These are phyloP conservation scores for Blastobotrys americana DNA, from an alignment of 805 yeast species.

Conservation along the genomic window DNA sequence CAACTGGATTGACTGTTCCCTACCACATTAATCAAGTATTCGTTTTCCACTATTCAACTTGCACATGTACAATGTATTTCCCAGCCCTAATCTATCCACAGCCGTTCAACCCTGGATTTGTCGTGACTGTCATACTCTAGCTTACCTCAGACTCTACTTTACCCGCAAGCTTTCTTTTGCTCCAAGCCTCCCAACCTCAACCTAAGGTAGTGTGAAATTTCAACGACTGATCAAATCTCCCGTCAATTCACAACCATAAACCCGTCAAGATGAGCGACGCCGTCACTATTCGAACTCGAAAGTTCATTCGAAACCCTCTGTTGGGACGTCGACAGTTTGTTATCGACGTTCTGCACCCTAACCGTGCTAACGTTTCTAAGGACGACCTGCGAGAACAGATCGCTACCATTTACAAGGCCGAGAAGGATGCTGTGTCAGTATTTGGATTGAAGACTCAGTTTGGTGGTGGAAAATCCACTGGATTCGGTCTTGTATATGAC, in stretches of 20 bases:
- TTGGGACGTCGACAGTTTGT: slow-evolving; percentile 99
- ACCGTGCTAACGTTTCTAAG: slow-evolving; percentile 98
- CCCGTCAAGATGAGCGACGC: slow-evolving; percentile 70
- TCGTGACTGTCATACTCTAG: too few relatives aligned
- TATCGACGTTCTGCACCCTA: slow-evolving; percentile 98
- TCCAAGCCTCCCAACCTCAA: neutral
- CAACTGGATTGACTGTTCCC: too few relatives aligned
- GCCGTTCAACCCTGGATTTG: too few relatives aligned
- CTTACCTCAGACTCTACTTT: neutral
- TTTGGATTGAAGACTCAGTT: slow-evolving; percentile 99
- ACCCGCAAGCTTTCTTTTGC: too few relatives aligned
- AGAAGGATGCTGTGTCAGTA: slow-evolving; percentile 90
- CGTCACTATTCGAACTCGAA: slow-evolving; percentile 99
- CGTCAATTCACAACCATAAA: neutral
- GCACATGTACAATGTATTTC: too few relatives aligned
- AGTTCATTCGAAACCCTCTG: slow-evolving; percentile 98
- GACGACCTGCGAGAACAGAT: slow-evolving; percentile 96
- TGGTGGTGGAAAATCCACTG: slow-evolving; percentile 99
- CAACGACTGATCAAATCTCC: neutral
- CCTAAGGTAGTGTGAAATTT: neutral
- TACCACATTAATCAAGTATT: too few relatives aligned
- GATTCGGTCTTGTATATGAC: slow-evolving; percentile 98
- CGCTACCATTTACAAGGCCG: slow-evolving; percentile 83
- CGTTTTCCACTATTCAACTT: too few relatives aligned
- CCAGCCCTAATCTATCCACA: too few relatives aligned